These are phyloP conservation scores for Pilasporangium apinafurcum DNA, from an alignment of 352 stramenopile genomes.

Conservation along the genomic window DNA sequence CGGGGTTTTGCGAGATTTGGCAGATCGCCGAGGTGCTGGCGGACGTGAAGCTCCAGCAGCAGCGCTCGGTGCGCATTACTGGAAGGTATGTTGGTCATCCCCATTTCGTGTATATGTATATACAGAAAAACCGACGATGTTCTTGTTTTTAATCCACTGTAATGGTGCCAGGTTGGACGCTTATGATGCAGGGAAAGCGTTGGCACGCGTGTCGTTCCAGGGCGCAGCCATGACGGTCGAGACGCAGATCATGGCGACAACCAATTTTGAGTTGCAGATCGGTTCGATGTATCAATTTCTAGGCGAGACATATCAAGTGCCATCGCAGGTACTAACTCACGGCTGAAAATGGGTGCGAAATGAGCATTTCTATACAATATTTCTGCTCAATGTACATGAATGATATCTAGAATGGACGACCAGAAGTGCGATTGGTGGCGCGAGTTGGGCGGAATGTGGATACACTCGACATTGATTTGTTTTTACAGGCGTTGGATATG, in stretches of 20 bases:
- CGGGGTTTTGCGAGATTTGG: conserved; percentile 58
- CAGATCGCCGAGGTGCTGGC: conserved; percentile 76
- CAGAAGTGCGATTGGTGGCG: conserved; percentile 56
- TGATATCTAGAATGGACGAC: conserved; percentile 6
- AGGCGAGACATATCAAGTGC: conserved; percentile 49
- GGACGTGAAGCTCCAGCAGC: conserved; percentile 53
- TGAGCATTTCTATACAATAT: too few species aligned
- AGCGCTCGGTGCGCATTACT: conserved; percentile 72
- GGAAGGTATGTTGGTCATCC: conserved; percentile 22
- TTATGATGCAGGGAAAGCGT: conserved; percentile 44
- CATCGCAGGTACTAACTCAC: not conserved
- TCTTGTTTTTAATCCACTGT: not conserved
- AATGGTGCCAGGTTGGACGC: conserved; percentile 34
- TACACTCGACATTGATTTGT: conserved; percentile 75
- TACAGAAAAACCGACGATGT: not conserved
- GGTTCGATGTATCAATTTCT: conserved; percentile 84
- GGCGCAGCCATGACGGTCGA: conserved; percentile 52
- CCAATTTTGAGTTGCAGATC: conserved; percentile 45
- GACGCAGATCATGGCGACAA: conserved; percentile 44
- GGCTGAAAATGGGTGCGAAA: too few species aligned
- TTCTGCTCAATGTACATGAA: conserved; percentile 5
- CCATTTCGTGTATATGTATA: not conserved
- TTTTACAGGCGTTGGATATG: conserved; percentile 62
- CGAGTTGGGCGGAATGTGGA: conserved; percentile 73
- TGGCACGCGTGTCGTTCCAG: conserved; percentile 62